Conservation (phyloP, 768 basidiomycete species). For the Russula virescens region DNA sequence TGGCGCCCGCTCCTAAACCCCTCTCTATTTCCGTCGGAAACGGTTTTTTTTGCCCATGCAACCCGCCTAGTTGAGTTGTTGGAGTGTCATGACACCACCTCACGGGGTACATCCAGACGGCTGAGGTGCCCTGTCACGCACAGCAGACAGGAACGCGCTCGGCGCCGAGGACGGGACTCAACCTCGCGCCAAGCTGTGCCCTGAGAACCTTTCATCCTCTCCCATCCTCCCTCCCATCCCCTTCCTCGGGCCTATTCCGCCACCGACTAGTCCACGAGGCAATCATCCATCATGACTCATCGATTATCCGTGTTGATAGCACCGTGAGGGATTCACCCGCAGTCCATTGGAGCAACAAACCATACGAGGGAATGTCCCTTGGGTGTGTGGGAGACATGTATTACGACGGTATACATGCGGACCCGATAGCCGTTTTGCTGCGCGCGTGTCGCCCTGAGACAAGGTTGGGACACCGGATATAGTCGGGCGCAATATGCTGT, state of each 20-base stretch:
- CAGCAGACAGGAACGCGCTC: constrained; percentile 10
- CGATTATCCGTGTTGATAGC: not conserved
- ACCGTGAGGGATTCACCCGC: not conserved
- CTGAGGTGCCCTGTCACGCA: not conserved
- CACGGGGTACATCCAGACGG: not conserved
- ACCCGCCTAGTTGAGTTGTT: not conserved
- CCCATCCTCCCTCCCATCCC: not conserved
- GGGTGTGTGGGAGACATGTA: not conserved
- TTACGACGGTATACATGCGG: not conserved
- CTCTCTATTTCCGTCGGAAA: no score
- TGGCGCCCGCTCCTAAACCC: no score
- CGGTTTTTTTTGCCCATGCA: no score
- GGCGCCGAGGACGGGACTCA: not conserved
- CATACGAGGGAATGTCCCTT: not conserved
- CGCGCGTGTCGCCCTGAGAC: not conserved
- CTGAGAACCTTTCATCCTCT: not conserved
- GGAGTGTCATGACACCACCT: not conserved
- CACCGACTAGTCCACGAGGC: no score
- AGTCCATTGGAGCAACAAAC: not conserved
- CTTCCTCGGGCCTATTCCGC: no score
- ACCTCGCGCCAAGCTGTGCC: not conserved
- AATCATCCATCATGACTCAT: no score
- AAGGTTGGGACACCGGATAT: not conserved
- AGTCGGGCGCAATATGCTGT: constrained; percentile 5
- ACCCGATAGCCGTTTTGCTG: not conserved